Evolutionary conservation across 768 basidiomycete species (phyloP).

Genomic region (Auricularia auricula-judae): DNA sequence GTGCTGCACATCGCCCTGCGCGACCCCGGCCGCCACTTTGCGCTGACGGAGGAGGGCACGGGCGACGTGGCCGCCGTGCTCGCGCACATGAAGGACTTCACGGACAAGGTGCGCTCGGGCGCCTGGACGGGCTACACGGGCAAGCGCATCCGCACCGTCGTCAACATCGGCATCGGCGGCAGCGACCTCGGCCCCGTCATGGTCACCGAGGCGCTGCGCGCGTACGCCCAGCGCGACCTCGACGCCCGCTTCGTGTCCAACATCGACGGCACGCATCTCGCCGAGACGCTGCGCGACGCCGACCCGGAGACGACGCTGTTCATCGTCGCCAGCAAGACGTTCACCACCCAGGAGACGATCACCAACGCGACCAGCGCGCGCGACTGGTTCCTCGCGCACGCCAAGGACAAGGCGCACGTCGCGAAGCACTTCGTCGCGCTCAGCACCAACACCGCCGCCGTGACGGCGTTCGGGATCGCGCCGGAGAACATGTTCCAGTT

Average conservation of each 20-base stretch:
- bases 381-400: conserved; percentile 82
- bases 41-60: conserved; percentile 67
- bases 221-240: conserved; percentile 83
- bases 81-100: conserved; percentile 85
- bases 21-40: conserved; percentile 33
- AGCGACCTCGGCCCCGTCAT: conserved; percentile 97
- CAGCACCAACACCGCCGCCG: conserved; percentile 90
- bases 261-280: conserved; percentile 96
- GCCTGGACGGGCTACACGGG: conserved; percentile 97
- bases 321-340: conserved; percentile 98
- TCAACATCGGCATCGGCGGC: conserved; percentile 98
- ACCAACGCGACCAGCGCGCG: conserved; percentile 93
- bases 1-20: conserved; percentile 93
- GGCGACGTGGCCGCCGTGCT: conserved; percentile 77
- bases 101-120: conserved; percentile 73
- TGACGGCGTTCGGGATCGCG: conserved; percentile 87
- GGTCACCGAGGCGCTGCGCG: conserved; percentile 96
- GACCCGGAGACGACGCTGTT: conserved; percentile 91
- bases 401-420: conserved; percentile 82
- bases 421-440: conserved; percentile 99
- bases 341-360: conserved; percentile 99
- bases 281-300: conserved; percentile 71
- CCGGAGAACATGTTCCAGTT: conserved; percentile 96
- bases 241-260: conserved; percentile 88
- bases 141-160: conserved; percentile 85